Percentiles rank a stretch among this genome's conserved stretches.
phyloP scores from a whole-genome alignment of 257 asterid genomes.

The Solanum pimpinellifolium region DNA sequence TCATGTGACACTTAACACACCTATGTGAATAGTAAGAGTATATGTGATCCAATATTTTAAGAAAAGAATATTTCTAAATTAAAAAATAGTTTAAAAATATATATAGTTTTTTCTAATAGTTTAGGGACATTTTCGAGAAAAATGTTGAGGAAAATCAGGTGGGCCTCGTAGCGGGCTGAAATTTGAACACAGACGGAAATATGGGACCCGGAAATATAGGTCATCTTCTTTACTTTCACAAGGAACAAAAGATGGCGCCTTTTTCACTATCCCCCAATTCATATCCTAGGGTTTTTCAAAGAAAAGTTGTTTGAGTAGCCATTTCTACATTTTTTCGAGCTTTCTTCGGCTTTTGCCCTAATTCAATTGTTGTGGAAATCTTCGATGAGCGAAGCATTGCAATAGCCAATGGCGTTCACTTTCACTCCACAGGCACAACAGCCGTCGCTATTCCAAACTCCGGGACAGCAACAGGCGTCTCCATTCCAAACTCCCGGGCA shows the following conservation, averaged over 20 bases:
- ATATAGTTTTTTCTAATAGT: too few species aligned
- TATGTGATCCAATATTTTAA: too few species aligned
- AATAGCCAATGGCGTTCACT: slow-evolving; percentile 44
- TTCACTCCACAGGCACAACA: slow-evolving; percentile 47
- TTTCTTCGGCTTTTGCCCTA: background rate
- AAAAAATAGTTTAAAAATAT: background rate
- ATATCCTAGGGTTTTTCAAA: slow-evolving; percentile 34
- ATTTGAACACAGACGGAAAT: background rate
- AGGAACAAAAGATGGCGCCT: slow-evolving; percentile 28
- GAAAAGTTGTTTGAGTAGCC: background rate
- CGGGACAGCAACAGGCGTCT: slow-evolving; percentile 21
- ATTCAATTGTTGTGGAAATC: background rate
- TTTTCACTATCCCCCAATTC: slow-evolving; percentile 10
- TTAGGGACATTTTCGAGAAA: too few species aligned
- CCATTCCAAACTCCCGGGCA: slow-evolving; percentile 23
- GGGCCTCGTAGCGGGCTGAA: background rate
- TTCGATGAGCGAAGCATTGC: background rate
- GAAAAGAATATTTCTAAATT: too few species aligned
- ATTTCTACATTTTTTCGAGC: background rate
- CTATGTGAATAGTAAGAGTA: fast-evolving
- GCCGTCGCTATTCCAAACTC: slow-evolving; percentile 26
- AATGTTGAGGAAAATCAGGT: background rate
- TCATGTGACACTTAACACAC: too few species aligned
- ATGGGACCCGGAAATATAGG: background rate
- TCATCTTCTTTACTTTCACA: background rate